Evolutionary conservation across 75 land plant species (phyloP).

Genomic region (Azolla pinnata): DNA sequence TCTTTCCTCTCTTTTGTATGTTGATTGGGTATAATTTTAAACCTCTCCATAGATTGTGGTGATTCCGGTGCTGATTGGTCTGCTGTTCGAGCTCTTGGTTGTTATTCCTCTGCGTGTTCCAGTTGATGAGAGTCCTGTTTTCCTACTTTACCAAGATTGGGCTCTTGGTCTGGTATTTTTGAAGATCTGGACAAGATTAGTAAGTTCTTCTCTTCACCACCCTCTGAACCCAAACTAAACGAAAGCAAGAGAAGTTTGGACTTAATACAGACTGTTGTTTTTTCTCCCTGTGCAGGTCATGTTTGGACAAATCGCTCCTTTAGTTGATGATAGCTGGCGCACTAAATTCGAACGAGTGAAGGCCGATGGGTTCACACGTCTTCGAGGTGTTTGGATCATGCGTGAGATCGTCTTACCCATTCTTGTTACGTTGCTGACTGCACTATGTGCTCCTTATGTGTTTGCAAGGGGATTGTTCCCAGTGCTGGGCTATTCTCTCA

Average conservation of each 20-base stretch:
- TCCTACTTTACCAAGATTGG: slow-evolving; percentile 92
- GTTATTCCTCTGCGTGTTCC: slow-evolving; percentile 97
- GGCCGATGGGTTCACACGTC: slow-evolving; percentile 79
- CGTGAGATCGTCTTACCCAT: slow-evolving; percentile 75
- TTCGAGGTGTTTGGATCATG: slow-evolving; percentile 74
- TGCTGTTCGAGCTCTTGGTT: slow-evolving; percentile 77
- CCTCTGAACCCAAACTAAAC: background rate
- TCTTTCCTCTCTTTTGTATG: background rate
- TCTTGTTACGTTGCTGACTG: slow-evolving; percentile 71
- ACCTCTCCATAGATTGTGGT: slow-evolving; percentile 69
- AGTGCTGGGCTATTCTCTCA: slow-evolving; percentile 61
- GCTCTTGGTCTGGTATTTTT: slow-evolving; percentile 83
- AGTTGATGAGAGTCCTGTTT: slow-evolving; percentile 94
- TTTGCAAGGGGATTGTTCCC: slow-evolving; percentile 84
- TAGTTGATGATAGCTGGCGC: slow-evolving; percentile 90
- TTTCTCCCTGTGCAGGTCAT: slow-evolving; percentile 59
- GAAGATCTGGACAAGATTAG: slow-evolving; percentile 92
- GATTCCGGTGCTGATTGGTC: slow-evolving; percentile 75
- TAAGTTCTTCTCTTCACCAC: slow-evolving; percentile 20
- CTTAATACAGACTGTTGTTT: no score
- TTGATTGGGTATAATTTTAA: background rate
- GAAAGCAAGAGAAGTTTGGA: background rate
- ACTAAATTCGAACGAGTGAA: slow-evolving; percentile 84
- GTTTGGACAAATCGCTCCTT: slow-evolving; percentile 70
- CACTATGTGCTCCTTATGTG: slow-evolving; percentile 80